Percentiles rank a stretch among this genome's conserved stretches.
phyloP scores from a whole-genome alignment of 1,139 yeast species.

The Lodderomyces oxycetoniae region DNA sequence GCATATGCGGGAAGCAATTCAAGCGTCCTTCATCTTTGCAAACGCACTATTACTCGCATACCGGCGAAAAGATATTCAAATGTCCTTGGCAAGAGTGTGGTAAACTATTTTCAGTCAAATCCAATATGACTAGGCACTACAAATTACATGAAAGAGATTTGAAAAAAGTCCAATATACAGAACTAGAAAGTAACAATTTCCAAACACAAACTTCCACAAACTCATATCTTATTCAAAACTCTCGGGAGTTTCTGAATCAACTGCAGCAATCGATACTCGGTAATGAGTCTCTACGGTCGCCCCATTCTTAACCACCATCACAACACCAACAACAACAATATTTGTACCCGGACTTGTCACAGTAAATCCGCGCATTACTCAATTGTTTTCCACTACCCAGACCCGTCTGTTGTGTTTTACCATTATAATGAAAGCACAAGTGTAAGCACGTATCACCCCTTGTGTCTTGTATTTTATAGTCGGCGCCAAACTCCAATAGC shows the following conservation, averaged over 20 bases:
- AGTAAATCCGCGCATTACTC: no score
- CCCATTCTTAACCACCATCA: not conserved
- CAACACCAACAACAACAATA: conserved; percentile 1
- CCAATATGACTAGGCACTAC: conserved; percentile 76
- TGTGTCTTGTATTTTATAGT: conserved; percentile 53
- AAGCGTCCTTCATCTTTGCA: conserved; percentile 77
- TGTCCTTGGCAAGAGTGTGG: conserved; percentile 69
- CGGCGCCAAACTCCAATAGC: conserved; percentile 77
- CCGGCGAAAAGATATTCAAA: conserved; percentile 76
- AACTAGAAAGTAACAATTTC: not conserved
- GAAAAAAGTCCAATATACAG: conserved; percentile 10
- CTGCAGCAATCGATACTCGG: not conserved
- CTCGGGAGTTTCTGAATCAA: not conserved
- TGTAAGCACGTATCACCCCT: conserved; percentile 78
- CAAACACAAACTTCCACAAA: not conserved
- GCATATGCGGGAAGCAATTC: conserved; percentile 70
- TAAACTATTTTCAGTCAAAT: conserved; percentile 68
- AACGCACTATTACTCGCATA: conserved; percentile 79
- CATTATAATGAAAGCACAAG: conserved; percentile 74
- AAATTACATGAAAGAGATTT: conserved; percentile 52
- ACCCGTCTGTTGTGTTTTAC: no score
- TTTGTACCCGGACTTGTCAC: no score
- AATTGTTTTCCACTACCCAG: no score
- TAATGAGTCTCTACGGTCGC: not conserved
- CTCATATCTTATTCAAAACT: not conserved